Evolutionary conservation across 2,329 filamentous ascomycete genomes (phyloP), one percentile per base, ranked within the genome.

Genomic region (Trichothecium roseum): DNA sequence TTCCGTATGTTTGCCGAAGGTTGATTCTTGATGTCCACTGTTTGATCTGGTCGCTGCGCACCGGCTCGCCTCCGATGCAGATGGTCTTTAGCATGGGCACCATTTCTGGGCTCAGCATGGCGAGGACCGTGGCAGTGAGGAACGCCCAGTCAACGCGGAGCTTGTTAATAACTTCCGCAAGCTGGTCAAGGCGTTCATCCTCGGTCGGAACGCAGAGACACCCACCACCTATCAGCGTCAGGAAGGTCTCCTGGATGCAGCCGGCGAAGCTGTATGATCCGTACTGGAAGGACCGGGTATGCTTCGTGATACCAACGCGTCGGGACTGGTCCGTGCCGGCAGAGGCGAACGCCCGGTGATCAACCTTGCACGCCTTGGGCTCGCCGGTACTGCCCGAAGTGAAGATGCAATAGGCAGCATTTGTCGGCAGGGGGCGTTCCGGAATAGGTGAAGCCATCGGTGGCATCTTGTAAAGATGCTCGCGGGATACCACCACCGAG

Each of bases 341-440:
- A 13, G 31, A 28, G n/a, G 20, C 32, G 28, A 15, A 27, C 27
- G 10, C 6, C 10, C 13, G 13, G n/a, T 40, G 37, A 0, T 40
- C 34, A 26, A 49, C 38, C 13, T 65, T 54, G 16, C 67, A 60
- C 28, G 63, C 64, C 48, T 69, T 70, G 5, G 65, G 67, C 20
- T 40, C 37, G 14, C 45, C 47, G 1, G 47, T 49, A 22, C 43
- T 48, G 9, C 45, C 47, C 4, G 45, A 48, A 4, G 45, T 49
- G 34, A 49, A 49, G 13, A 47, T 28, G 4, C 42, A 31, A 33
- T 42, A 46, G 8, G 40, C 40, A 6, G 32, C 22, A 10, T 14
- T 31, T 32, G 15, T 32, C 12, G 30, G 12, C 12, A 15, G n/a
- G 12, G 17, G 5, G 6, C 18, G 30, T 16, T 32, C n/a, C 14